phyloP scores from a whole-genome alignment of 2,329 filamentous ascomycete species.

The Rhinocladiella similis region DNA sequence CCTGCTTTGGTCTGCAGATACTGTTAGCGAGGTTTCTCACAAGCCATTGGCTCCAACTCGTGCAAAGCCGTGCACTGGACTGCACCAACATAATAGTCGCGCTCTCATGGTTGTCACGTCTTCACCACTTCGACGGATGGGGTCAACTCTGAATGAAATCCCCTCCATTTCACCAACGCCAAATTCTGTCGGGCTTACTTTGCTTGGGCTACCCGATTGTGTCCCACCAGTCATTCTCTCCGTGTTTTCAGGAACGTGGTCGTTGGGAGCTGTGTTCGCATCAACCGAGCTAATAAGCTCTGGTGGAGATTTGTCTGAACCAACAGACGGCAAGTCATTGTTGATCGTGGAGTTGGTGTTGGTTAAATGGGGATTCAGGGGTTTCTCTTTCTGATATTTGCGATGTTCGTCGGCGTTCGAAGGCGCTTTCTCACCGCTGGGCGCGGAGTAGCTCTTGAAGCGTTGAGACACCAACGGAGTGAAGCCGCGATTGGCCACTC shows the following conservation, averaged over 20 bases:
- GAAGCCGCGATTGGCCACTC: slow-evolving; percentile 2
- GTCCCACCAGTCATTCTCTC: slow-evolving; percentile 66
- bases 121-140: slow-evolving; percentile 81
- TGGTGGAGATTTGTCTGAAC: slow-evolving; percentile 57
- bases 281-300: slow-evolving; percentile 61
- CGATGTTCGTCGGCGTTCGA: slow-evolving; percentile 54
- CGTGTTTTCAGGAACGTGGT: slow-evolving; percentile 62
- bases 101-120: slow-evolving; percentile 84
- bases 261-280: slow-evolving; percentile 57
- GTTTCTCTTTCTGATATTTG: slow-evolving; percentile 57
- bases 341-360: slow-evolving; percentile 65
- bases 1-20: slow-evolving; percentile 73
- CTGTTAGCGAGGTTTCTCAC: slow-evolving; percentile 14
- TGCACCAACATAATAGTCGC: slow-evolving; percentile 65
- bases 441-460: slow-evolving; percentile 15
- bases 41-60: background rate
- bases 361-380: slow-evolving; percentile 62
- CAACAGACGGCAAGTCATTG: slow-evolving; percentile 60
- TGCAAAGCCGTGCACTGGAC: slow-evolving; percentile 8
- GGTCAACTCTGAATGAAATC: slow-evolving; percentile 83
- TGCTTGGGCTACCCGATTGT: slow-evolving; percentile 51
- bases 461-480: slow-evolving; percentile 10
- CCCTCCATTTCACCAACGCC: slow-evolving; percentile 85
- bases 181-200: slow-evolving; percentile 61
- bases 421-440: slow-evolving; percentile 15